A percentile compares a stretch with the other conserved stretches of the same genome.
Conservation (phyloP, 2,329 filamentous ascomycete genomes). For the Chaetomiaceae sp. region DNA sequence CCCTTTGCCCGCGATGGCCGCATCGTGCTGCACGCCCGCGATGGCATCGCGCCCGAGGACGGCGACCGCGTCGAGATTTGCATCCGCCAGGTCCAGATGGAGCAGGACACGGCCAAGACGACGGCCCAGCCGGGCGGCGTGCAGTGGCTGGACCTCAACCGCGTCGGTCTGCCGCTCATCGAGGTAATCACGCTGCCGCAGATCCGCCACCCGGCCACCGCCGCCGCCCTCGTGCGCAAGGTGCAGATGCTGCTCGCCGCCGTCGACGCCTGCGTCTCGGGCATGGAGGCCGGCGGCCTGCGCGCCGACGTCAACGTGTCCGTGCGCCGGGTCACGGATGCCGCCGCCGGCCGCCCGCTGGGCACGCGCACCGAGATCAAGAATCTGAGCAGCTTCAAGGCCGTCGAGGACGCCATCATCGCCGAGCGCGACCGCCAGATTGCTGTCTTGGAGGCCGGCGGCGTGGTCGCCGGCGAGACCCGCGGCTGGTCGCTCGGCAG, state of each 20-base stretch:
- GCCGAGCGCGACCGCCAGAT: slow-evolving; percentile 91
- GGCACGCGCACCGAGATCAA: slow-evolving; percentile 96
- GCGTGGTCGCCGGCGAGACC: slow-evolving; percentile 74
- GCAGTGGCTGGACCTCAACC: slow-evolving; percentile 87
- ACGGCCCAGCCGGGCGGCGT: slow-evolving; percentile 66
- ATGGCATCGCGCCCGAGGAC: slow-evolving; percentile 72
- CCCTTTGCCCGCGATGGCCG: slow-evolving; percentile 64
- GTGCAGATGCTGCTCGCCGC: slow-evolving; percentile 73
- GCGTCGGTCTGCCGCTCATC: slow-evolving; percentile 82
- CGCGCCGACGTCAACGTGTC: slow-evolving; percentile 95
- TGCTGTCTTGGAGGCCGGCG: slow-evolving; percentile 66
- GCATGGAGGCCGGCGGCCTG: slow-evolving; percentile 89
- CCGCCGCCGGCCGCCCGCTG: slow-evolving; percentile 38
- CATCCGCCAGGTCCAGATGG: slow-evolving; percentile 92
- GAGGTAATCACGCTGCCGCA: slow-evolving; percentile 92
- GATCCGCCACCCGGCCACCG: slow-evolving; percentile 79
- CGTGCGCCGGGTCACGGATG: slow-evolving; percentile 54
- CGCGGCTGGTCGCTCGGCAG: slow-evolving; percentile 85
- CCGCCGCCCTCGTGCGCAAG: slow-evolving; percentile 83
- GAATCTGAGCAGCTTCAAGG: slow-evolving; percentile 90
- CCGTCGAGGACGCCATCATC: slow-evolving; percentile 88
- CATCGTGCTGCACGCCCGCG: slow-evolving; percentile 64
- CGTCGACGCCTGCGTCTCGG: slow-evolving; percentile 78
- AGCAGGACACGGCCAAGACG: slow-evolving; percentile 97
- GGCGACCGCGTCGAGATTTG: slow-evolving; percentile 65